Evolutionary conservation across 257 asterid species (phyloP).

Genomic region (Ligustrum vulgare): DNA sequence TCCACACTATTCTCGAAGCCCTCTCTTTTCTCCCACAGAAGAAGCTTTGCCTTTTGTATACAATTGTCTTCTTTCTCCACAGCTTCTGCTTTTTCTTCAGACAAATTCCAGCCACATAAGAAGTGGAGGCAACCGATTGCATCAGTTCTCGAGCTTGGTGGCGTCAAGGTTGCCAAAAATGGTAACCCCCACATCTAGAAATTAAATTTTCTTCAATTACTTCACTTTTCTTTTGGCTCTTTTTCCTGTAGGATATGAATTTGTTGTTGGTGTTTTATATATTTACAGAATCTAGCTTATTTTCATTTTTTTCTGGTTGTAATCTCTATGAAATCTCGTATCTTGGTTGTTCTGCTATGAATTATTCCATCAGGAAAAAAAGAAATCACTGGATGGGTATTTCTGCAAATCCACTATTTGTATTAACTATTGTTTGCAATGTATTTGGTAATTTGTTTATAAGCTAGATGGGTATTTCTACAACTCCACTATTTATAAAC

Average conservation of each 20-base stretch:
- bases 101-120: constrained; percentile 18
- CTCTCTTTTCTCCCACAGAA: constrained; percentile 34
- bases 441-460: too few species aligned
- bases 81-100: constrained; percentile 18
- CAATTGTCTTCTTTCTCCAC: constrained; percentile 37
- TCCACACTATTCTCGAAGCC: constrained; percentile 46
- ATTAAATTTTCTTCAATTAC: not conserved
- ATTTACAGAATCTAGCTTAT: not conserved
- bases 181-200: constrained; percentile 20
- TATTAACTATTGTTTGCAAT: not conserved
- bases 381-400: not conserved
- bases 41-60: constrained; percentile 30
- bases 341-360: not conserved
- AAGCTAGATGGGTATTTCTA: too few species aligned
- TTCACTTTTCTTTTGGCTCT: not conserved
- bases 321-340: not conserved
- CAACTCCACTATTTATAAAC: too few species aligned
- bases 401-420: not conserved
- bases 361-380: not conserved
- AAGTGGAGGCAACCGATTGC: constrained; percentile 44
- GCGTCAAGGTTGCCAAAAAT: constrained; percentile 53
- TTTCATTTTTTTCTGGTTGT: not conserved
- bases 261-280: not conserved
- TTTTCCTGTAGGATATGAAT: not conserved
- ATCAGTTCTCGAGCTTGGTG: constrained; percentile 55